Base-by-base conservation (phyloP, 495 filamentous ascomycete species). In the Aspergillus sclerotioniger region DNA sequence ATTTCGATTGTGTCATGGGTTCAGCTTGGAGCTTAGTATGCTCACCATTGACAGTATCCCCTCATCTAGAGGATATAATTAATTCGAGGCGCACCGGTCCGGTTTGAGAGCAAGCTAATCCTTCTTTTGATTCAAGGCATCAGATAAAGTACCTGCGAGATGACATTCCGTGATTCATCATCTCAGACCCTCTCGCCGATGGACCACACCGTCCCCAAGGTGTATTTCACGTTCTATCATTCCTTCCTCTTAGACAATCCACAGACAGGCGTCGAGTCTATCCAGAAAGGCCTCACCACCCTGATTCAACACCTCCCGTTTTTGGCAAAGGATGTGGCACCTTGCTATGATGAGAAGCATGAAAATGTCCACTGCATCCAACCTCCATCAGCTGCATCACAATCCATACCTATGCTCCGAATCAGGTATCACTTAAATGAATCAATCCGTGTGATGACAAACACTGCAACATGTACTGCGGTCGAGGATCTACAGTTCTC, bases 311-410 rank as follows among this genome's bases (percentile, higher is more conserved):
- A 6, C 6, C 4, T 49, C 20, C 46, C 46, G 12, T 49, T 29
- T 13, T 1, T 49, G 10, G 5, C 46, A 10, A 28, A 49, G 15
- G 46, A 49, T 29, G 46, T 49, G 20, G 46, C 28, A 4, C 46
- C 46, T 1, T 49, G 7, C 46, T 7, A 49, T 21, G 20, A 28
- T 29, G 28, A 49, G 9, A 1, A n/a, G 0, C 46, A 25, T 10
- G 46, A 49, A 8, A 49, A 49, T n/a, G 46, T 29, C 20, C 46
- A 49, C 20, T 49, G 46, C 46, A 49, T 49, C 20, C 46, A 29
- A 13, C 46, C 46, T 49, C 46, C 46, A 9, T 49, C 46, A 10
- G 20, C 13, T 15, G 6, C 46, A 13, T 28, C 46, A 8, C 19
- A 28, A 21, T 20, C 20, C 2, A 29, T 25, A 20, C 46, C 46